These are phyloP conservation scores for Blastocystis sp. DNA, from an alignment of 352 stramenopile species.

Conservation along the genomic window DNA sequence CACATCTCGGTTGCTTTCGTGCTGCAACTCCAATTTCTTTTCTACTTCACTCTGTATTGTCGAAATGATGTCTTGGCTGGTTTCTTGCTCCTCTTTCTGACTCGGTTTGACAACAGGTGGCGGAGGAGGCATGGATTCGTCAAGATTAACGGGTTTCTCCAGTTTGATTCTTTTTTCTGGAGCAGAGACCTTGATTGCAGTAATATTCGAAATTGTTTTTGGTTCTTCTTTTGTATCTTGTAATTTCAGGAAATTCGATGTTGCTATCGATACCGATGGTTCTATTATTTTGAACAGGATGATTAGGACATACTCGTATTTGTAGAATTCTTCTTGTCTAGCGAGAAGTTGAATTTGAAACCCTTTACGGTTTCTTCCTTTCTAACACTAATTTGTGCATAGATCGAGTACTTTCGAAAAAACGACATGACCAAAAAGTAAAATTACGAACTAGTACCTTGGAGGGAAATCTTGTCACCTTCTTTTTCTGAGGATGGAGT, in stretches of 20 bases:
- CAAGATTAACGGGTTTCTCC: background rate
- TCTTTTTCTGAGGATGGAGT: background rate
- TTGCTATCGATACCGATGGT: background rate
- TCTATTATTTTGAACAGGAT: background rate
- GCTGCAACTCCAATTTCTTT: conserved; percentile 34
- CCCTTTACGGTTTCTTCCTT: background rate
- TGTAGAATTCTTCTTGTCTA: background rate
- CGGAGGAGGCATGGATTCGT: conserved; percentile 10
- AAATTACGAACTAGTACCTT: background rate
- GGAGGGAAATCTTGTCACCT: conserved; percentile 18
- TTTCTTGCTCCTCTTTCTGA: background rate
- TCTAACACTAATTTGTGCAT: background rate
- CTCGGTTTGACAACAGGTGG: background rate
- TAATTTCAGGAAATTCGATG: background rate
- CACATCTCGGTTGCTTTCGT: conserved; percentile 29
- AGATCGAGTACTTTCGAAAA: conserved; percentile 45
- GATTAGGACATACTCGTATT: background rate
- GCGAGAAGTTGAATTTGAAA: conserved; percentile 50
- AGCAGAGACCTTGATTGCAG: background rate
- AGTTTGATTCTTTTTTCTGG: conserved; percentile 20
- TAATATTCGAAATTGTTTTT: background rate
- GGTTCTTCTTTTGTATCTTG: background rate
- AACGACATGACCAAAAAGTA: conserved; percentile 34
- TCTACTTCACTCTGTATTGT: conserved; percentile 47
- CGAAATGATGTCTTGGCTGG: background rate